A percentile compares a stretch with the other conserved stretches of the same genome.
Evolutionary conservation across 306 rosid genomes (phyloP).

Genomic region (Bauhinia variegata): DNA sequence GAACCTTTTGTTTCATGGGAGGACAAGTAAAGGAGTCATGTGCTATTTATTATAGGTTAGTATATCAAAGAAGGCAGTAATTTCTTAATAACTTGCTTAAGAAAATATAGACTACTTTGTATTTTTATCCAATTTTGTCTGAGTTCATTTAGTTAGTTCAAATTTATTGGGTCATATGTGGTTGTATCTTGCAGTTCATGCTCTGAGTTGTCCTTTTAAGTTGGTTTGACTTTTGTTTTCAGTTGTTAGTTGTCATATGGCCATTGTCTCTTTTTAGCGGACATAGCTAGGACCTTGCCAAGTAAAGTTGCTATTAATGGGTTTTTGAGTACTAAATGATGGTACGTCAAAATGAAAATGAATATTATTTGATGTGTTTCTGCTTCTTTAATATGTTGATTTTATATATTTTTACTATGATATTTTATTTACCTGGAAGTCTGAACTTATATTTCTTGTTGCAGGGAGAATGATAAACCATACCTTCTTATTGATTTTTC

Average conservation of each 20-base stretch:
- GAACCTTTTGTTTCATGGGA: too few relatives aligned
- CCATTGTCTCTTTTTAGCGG: background rate
- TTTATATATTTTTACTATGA: conserved; percentile 11
- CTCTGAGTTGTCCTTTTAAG: too few relatives aligned
- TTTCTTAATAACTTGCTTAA: too few relatives aligned
- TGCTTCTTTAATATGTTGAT: conserved; percentile 20
- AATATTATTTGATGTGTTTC: background rate
- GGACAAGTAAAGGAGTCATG: too few relatives aligned
- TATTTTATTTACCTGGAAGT: conserved; percentile 12
- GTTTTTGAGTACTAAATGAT: conserved; percentile 22
- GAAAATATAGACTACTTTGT: too few relatives aligned
- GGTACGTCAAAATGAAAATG: conserved; percentile 13
- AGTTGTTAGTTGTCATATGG: background rate
- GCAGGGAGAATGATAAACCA: conserved; percentile 66
- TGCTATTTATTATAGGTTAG: too few relatives aligned
- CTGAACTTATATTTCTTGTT: conserved; percentile 33
- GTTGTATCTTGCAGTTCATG: too few relatives aligned
- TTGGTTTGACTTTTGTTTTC: too few relatives aligned
- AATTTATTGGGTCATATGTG: too few relatives aligned
- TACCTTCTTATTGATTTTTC: conserved; percentile 92
- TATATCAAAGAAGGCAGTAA: background rate
- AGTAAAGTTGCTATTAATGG: conserved; percentile 13
- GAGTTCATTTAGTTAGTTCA: too few relatives aligned
- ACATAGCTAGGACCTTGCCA: background rate
- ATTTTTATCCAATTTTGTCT: too few relatives aligned